These are phyloP conservation scores for Sclerotinia nivalis DNA, from an alignment of 2,329 filamentous ascomycete genomes.

Conservation along the genomic window DNA sequence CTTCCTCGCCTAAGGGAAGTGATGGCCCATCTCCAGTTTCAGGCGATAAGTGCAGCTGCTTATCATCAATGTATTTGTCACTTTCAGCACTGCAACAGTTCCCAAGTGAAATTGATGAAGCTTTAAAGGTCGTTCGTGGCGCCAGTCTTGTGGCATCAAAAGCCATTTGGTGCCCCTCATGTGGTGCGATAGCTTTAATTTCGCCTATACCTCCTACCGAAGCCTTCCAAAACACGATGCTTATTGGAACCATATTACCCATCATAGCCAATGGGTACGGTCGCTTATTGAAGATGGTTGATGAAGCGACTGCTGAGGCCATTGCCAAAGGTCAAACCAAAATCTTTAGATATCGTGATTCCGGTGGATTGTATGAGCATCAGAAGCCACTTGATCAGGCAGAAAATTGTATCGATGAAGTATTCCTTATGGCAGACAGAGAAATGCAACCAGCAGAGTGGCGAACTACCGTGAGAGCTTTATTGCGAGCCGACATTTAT, in stretches of 20 bases:
- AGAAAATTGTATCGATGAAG: conserved; percentile 9
- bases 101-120: conserved; percentile 35
- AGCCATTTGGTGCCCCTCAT: conserved; percentile 53
- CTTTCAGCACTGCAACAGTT: conserved; percentile 38
- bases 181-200: conserved; percentile 46
- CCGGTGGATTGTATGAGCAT: conserved; percentile 35
- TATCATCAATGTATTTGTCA: conserved; percentile 40
- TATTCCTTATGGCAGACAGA: neutral
- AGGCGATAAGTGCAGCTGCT: conserved; percentile 33
- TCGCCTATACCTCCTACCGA: conserved; percentile 49
- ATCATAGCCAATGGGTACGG: conserved; percentile 60
- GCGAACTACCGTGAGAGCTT: conserved; percentile 54
- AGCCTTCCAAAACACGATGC: conserved; percentile 59
- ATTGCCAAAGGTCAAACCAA: conserved; percentile 45
- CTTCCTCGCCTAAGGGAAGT: conserved; percentile 28
- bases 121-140: conserved; percentile 35
- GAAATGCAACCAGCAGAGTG: conserved; percentile 55
- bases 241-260: conserved; percentile 58
- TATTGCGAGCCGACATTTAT: conserved; percentile 60
- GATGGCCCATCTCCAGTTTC: conserved; percentile 22
- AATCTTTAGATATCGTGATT: conserved; percentile 36
- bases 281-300: conserved; percentile 55
- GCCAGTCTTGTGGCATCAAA: conserved; percentile 45
- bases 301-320: conserved; percentile 52
- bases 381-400: conserved; percentile 21